phyloP scores from a whole-genome alignment of 305 asterid species.

The Fraxinus velutina region DNA sequence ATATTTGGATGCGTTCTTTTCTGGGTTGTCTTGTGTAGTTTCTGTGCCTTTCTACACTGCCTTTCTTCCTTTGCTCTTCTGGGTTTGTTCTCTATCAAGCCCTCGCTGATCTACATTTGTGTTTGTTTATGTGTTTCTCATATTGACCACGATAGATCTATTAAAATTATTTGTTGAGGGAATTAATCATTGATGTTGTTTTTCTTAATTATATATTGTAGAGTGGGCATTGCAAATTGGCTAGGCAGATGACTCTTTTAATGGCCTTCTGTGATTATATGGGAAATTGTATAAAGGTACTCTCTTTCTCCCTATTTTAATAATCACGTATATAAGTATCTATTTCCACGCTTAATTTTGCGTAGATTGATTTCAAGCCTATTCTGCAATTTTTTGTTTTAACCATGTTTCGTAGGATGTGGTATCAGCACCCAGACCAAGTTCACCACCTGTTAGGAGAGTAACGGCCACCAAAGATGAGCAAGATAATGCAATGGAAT shows the following conservation, averaged over 20 bases:
- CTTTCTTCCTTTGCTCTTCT: constrained; percentile 91
- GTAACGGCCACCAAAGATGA: constrained; percentile 81
- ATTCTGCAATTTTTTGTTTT: constrained; percentile 16
- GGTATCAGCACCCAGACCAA: constrained; percentile 83
- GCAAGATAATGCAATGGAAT: constrained; percentile 89
- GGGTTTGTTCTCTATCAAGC: constrained; percentile 48
- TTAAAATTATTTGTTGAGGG: background rate
- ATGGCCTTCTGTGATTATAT: constrained; percentile 83
- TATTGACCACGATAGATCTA: background rate
- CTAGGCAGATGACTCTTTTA: constrained; percentile 93
- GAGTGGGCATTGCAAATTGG: constrained; percentile 94
- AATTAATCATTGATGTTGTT: background rate
- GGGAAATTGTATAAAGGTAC: constrained; percentile 85
- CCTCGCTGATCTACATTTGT: constrained; percentile 26
- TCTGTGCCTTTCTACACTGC: constrained; percentile 97
- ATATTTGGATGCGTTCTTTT: constrained; percentile 71
- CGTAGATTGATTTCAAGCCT: background rate
- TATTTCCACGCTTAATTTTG: background rate
- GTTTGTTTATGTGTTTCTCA: constrained; percentile 75
- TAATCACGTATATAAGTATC: background rate
- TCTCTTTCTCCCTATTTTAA: background rate
- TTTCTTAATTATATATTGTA: constrained; percentile 28
- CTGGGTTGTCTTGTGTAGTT: constrained; percentile 79
- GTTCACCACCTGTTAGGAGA: constrained; percentile 72
- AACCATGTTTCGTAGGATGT: constrained; percentile 56